These are phyloP conservation scores for Xylaria polymorpha DNA, from an alignment of 2,329 filamentous ascomycete genomes.

Conservation along the genomic window DNA sequence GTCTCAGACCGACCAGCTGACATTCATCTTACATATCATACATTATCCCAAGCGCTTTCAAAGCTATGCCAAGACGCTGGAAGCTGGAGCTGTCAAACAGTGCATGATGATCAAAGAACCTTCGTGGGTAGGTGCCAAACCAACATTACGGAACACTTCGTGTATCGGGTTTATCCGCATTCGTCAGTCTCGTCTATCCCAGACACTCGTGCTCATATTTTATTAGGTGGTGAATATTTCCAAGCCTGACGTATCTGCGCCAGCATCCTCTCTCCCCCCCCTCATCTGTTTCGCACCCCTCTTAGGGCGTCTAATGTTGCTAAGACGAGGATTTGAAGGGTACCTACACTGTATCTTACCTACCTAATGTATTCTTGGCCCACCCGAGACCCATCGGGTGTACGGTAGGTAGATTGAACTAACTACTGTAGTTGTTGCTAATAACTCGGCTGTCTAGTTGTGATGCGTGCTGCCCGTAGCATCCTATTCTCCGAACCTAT, in stretches of 20 bases:
- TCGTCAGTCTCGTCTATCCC: constrained; percentile 38
- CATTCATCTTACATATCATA: background rate
- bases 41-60: background rate
- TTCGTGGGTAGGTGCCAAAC: constrained; percentile 30
- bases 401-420: background rate
- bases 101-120: constrained; percentile 28
- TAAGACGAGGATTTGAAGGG: constrained; percentile 12
- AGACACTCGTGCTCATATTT: constrained; percentile 23
- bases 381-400: constrained; percentile 14
- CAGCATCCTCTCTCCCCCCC: constrained; percentile 10
- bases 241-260: constrained; percentile 19
- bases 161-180: constrained; percentile 50
- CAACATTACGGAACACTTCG: constrained; percentile 49
- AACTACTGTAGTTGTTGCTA: background rate
- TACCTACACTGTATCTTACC: constrained; percentile 11
- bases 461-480: background rate
- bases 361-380: constrained; percentile 10
- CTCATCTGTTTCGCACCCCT: constrained; percentile 28
- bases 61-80: constrained; percentile 9
- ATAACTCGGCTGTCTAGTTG: background rate
- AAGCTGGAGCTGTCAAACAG: constrained; percentile 16
- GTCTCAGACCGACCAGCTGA: constrained; percentile 1
- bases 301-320: constrained; percentile 20
- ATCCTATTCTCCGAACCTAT: constrained; percentile 1
- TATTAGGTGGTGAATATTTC: constrained; percentile 21